These are phyloP conservation scores for Tylopilus rubrobrunneus DNA, from an alignment of 768 basidiomycete species.

Conservation along the genomic window DNA sequence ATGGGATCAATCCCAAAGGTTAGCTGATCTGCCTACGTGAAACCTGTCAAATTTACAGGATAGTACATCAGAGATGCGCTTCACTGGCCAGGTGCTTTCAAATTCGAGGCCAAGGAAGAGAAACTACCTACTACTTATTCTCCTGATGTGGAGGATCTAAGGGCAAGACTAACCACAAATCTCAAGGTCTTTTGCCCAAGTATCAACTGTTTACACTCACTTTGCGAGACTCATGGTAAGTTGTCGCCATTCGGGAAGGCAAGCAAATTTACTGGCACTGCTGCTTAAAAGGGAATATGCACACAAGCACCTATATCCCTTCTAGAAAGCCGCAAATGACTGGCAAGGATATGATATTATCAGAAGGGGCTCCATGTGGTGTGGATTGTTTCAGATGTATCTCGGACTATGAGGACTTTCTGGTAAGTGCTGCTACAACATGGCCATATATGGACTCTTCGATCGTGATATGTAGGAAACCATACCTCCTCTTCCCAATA, in stretches of 20 bases:
- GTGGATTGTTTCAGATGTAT: constrained; percentile 29
- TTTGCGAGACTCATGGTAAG: constrained; percentile 40
- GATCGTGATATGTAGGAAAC: constrained; percentile 13
- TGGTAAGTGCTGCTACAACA: constrained; percentile 1
- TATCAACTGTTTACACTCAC: constrained; percentile 39
- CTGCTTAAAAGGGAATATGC: neutral
- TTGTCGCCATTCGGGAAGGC: neutral
- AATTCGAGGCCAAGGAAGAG: neutral
- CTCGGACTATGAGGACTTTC: constrained; percentile 22
- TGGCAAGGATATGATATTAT: constrained; percentile 21
- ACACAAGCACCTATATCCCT: constrained; percentile 12
- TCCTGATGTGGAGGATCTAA: constrained; percentile 28
- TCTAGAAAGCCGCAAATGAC: constrained; percentile 22
- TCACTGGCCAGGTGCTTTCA: constrained; percentile 33
- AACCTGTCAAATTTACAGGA: neutral
- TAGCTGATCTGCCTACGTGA: neutral
- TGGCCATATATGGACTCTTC: neutral
- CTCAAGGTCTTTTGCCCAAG: constrained; percentile 42
- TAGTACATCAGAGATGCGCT: constrained; percentile 34
- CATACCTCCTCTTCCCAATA: constrained; percentile 16
- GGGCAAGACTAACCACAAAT: constrained; percentile 29
- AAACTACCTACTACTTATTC: constrained; percentile 3
- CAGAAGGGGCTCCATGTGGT: constrained; percentile 31
- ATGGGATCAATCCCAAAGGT: constrained; percentile 44
- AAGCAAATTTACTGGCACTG: neutral